Evolutionary conservation across 2,329 filamentous ascomycete species (phyloP), one percentile per base, ranked within the genome.

Genomic region (Trichoderma sp.): DNA sequence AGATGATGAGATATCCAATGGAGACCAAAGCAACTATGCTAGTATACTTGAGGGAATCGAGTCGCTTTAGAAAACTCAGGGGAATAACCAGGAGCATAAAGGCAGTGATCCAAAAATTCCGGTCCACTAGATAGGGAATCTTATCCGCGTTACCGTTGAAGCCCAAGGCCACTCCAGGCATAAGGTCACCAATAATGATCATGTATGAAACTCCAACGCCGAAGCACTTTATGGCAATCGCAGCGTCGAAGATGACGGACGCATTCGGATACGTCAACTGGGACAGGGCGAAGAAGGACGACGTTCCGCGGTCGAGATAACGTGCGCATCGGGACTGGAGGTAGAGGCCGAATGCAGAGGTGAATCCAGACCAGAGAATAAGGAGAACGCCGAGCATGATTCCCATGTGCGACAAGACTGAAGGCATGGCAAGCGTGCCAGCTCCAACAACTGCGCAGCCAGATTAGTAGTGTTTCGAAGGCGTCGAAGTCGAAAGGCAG

Each of bases 31-130:
- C 95, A 68, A 97, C 85, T 57, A 99, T 84, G 73, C 94, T 97
- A 3, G 95, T 99, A 77, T 99, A 99, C 81, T 98, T 98, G 74
- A 99, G 85, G 42, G 94, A 98, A 79, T 99, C 95, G 48, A 99
- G 84, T 39, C 93, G 89, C 70, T 93, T 90, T 42, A 99, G 83
- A 75, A 98, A 99, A 65, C 93, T 96, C 67, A 99, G 83, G 5
- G 95, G 95, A 71, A 99, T 98, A 72, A 99, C 92, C 70, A 97
- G 86, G 70, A 97, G 86, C 93, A 99, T 97, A 77, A 99, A 99
- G 1, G 90, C 94, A 2, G 95, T 98, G 70, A 99, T 92, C 95
- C 95, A 99, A 78, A 99, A 99, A 77, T 95, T 91, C 60, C 95
- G 88, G 76, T 98, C 93, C 52, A 94, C 85, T 70, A 98, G 81